Evolutionary conservation across 192 early-diverging fungal species (phyloP).

Genomic region (Jimgerdemannia flammicorona): DNA sequence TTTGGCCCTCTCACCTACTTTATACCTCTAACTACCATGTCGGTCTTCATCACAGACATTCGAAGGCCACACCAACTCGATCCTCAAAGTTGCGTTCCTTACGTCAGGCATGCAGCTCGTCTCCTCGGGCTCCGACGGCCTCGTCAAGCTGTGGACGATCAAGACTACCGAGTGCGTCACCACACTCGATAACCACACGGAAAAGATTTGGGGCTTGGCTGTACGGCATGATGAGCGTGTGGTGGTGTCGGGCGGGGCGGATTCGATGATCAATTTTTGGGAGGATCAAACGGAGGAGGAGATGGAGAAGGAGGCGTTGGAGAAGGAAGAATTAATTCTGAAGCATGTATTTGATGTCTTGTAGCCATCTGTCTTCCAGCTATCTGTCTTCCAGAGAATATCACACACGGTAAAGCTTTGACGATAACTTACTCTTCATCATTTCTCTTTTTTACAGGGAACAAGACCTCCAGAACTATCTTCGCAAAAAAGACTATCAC

Average conservation of each 20-base stretch:
- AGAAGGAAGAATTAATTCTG: constrained; percentile 68
- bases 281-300: constrained; percentile 87
- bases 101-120: constrained; percentile 85
- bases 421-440: constrained; percentile 7
- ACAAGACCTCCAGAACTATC: constrained; percentile 86
- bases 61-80: constrained; percentile 97
- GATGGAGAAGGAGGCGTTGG: constrained; percentile 66
- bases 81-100: constrained; percentile 82
- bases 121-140: constrained; percentile 86
- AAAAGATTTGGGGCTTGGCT: constrained; percentile 92
- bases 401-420: too few species aligned
- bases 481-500: constrained; percentile 85
- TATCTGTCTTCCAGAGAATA: too few species aligned
- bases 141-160: constrained; percentile 97
- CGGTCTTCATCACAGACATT: constrained; percentile 56
- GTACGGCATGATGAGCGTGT: constrained; percentile 64
- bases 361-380: background rate
- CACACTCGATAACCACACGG: constrained; percentile 93
- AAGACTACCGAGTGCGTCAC: constrained; percentile 84
- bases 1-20: constrained; percentile 5
- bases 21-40: background rate
- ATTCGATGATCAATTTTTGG: constrained; percentile 91
- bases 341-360: constrained; percentile 44
- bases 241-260: constrained; percentile 87
- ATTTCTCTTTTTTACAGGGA: constrained; percentile 50